Evolutionary conservation across 1,284 basidiomycete genomes (phyloP), one percentile per base, ranked within the genome.

Genomic region (Cutaneotrichosporon sp.): DNA sequence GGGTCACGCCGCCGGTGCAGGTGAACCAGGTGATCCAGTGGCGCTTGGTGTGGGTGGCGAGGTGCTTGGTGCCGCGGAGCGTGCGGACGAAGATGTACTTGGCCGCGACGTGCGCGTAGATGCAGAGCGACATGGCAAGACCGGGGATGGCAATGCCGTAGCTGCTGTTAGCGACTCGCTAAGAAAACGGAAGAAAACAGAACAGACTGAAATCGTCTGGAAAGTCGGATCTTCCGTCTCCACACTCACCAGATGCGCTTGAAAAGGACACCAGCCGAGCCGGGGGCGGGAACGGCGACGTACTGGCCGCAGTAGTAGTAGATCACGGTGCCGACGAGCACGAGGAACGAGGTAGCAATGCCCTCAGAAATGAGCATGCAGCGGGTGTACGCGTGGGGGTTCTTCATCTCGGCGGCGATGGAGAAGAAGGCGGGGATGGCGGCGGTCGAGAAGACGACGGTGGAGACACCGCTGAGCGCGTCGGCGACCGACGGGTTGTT

Each of bases 71-170:
- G 34, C 69, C 69, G 16, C 70, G 64, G 31, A 76, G 68, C n/a
- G 71, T n/a, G 25, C 72, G 67, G 33, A 79, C 75, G 38, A 79
- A 74, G 45, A 76, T 36, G 59, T 63, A 60, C 56, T 67, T 67
- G 11, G 62, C 43, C 5, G 51, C 51, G 54, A 75, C 71, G 10
- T 60, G 49, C 33, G 55, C 43, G 56, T 42, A 63, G 43, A 63
- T 63, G 33, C 43, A 47, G 11, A 63, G 27, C 10, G 62, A 47
- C 25, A 54, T 55, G 25, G 54, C 46, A 3, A 79, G 65, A 16
- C 70, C 75, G 0, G 74, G 75, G 22, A 79, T 56, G n/a, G 72
- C 75, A 34, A 80, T 63, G 20, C 77, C 77, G 63, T 79, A 79
- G 34, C 71, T 27, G 46, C 65, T n/a, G 50, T 64, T 13, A 59